Evolutionary conservation across 2,329 filamentous ascomycete species (phyloP).

Genomic region (Diaporthe australafricana): DNA sequence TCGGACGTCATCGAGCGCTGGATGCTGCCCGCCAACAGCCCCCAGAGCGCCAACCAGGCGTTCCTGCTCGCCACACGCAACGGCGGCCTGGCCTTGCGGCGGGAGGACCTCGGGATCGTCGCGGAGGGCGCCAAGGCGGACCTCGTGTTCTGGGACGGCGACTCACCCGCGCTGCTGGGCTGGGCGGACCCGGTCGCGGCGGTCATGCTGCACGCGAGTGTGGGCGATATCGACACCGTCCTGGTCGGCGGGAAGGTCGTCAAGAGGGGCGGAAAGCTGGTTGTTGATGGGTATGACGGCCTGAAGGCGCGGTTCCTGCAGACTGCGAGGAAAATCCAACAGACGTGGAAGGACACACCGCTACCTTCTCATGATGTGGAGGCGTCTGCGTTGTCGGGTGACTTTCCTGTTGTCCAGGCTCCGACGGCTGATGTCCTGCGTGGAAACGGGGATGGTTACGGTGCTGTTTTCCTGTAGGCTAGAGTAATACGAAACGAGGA

Average conservation of each 20-base stretch:
- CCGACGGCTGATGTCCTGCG: not conserved
- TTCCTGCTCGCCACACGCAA: conserved; percentile 66
- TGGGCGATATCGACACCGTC: conserved; percentile 64
- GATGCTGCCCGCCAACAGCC: conserved; percentile 58
- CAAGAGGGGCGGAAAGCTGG: conserved; percentile 57
- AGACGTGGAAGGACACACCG: conserved; percentile 41
- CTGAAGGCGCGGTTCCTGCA: conserved; percentile 48
- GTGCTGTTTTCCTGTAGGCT: not conserved
- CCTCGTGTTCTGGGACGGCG: conserved; percentile 63
- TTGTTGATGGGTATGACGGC: conserved; percentile 39
- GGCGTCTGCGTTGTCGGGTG: not conserved
- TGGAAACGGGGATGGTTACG: not conserved
- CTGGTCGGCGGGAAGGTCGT: conserved; percentile 60
- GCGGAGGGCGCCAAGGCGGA: conserved; percentile 64
- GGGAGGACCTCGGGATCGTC: conserved; percentile 63
- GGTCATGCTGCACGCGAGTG: conserved; percentile 64
- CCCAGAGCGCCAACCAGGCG: conserved; percentile 65
- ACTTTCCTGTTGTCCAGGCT: not conserved
- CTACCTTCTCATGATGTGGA: conserved; percentile 36
- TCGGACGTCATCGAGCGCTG: conserved; percentile 52
- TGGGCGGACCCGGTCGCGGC: conserved; percentile 68
- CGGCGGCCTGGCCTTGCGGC: conserved; percentile 62
- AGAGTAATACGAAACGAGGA: not conserved
- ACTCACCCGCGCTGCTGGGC: conserved; percentile 61
- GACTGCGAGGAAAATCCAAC: conserved; percentile 49